Evolutionary conservation across 768 basidiomycete genomes (phyloP), one percentile per base, ranked within the genome.

Genomic region (Leccinum rimulosum): DNA sequence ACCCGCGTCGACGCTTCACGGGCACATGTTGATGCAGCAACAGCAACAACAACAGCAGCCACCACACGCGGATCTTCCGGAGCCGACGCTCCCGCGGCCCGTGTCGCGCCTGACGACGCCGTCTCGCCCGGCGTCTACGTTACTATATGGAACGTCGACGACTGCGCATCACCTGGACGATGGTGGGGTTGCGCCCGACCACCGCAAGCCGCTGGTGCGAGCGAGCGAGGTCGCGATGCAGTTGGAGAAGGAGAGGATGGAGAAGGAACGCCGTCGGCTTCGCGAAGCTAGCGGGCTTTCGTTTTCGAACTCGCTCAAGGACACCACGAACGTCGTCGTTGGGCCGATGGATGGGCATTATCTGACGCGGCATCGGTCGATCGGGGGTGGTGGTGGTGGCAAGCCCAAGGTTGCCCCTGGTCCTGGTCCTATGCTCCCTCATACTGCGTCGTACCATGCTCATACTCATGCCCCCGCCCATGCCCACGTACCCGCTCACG

Each of bases 141-240:
- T 64, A 2, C 70, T 64, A 49, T 55, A 56, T 0, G 45, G 67
- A 4, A 62, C 64, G 50, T 63, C 67, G 12, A 57, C 52, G n/a
- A 7, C 64, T 0, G 52, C 52, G 27, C 65, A 61, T 11, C 49
- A 65, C 30, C 43, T 61, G 4, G 65, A 69, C 1, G 67, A 70
- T 3, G 38, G 38, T 17, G 38, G 38, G 45, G 45, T 12, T 17
- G 54, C 30, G 28, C 30, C 56, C 1, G 68, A 69, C 25, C 59
- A 68, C 35, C 68, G 68, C 8, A 38, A 38, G 50, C 70, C 70
- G 38, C 52, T 80, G 28, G 82, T 81, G 25, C 77, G 77, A 54
- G 84, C 84, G 10, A 84, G 82, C 57, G 77, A 77, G 40, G 81
- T 77, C 52, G 84, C 84, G 5, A 77, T 79, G 73, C 81, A 79